These are phyloP conservation scores for Serendipita vermifera DNA, from an alignment of 768 basidiomycete genomes.

Conservation along the genomic window DNA sequence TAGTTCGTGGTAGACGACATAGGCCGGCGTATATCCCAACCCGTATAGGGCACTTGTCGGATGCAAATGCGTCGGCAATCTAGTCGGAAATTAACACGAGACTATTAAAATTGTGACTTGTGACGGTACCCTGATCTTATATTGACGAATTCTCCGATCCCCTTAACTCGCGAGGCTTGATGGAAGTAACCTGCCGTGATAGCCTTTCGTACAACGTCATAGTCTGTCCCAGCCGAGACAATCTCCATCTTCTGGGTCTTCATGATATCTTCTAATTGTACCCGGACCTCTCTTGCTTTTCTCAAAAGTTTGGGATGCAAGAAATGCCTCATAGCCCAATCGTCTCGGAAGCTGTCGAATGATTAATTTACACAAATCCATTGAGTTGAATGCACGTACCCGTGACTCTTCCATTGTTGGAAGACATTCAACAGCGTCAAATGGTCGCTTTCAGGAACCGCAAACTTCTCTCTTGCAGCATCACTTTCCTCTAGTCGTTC, in stretches of 20 bases:
- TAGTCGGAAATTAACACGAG: neutral
- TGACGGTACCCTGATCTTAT: slow-evolving; percentile 57
- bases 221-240: slow-evolving; percentile 86
- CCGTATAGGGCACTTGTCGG: slow-evolving; percentile 95
- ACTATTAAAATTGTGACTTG: neutral
- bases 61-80: slow-evolving; percentile 87
- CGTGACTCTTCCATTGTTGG: slow-evolving; percentile 95
- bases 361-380: slow-evolving; percentile 14
- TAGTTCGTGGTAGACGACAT: slow-evolving; percentile 93
- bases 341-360: slow-evolving; percentile 62
- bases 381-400: slow-evolving; percentile 35
- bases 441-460: slow-evolving; percentile 97
- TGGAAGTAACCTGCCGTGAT: slow-evolving; percentile 98
- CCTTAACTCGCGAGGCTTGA: slow-evolving; percentile 95
- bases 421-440: slow-evolving; percentile 91
- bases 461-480: slow-evolving; percentile 95
- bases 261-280: slow-evolving; percentile 97
- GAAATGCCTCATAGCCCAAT: slow-evolving; percentile 92
- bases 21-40: slow-evolving; percentile 90
- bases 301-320: slow-evolving; percentile 89
- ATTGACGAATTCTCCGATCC: slow-evolving; percentile 98
- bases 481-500: slow-evolving; percentile 97
- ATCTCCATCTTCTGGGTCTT: slow-evolving; percentile 96
- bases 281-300: slow-evolving; percentile 89
- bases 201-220: slow-evolving; percentile 86